Evolutionary conservation across 345 rosid species (phyloP), one percentile per base, ranked within the genome.

Genomic region (Crucihimalaya himalaica): DNA sequence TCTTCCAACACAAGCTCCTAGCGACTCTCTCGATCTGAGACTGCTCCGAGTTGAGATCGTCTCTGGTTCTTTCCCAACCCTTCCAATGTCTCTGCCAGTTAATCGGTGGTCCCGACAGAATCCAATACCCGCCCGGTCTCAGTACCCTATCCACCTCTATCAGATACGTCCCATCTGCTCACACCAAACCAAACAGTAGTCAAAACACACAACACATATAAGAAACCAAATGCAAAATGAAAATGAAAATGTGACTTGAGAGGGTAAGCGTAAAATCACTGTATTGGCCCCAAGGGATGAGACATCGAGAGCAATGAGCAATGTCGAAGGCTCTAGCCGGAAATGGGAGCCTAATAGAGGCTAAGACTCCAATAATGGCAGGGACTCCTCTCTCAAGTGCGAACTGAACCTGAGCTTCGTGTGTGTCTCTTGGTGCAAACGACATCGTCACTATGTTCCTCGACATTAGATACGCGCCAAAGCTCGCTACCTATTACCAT

Each of bases 241-340:
- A 1, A 1, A n/a, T 29, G 32, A 27, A 2, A 8, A 31, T 13
- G 65, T 66, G 52, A 47, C 18, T 37, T 11, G 37, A n/a, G 42
- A 60, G 8, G 12, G 56, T 52, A 16, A 13, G 63, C 4, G 13
- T 42, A 7, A 42, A 11, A 6, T 63, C 82, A 93, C 98, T 95
- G 29, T 77, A 80, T 29, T 80, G 75, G 10, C 84, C 93, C 98
- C 98, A 94, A 0, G 97, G 96, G 54, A 94, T 89, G 68, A 94
- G 94, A 79, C 98, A 94, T 21, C 98, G 92, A 63, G 97, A 94
- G 84, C 98, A 94, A 68, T 94, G 98, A 60, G 97, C 98, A 81
- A 94, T 80, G 87, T 94, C 98, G 35, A 94, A 94, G 32, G 97
- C 91, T 75, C 96, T 80, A 0, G 98, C 82, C 18, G 98, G 98